phyloP scores from a whole-genome alignment of 2,329 filamentous ascomycete species.

The Lecanicillium sp. region DNA sequence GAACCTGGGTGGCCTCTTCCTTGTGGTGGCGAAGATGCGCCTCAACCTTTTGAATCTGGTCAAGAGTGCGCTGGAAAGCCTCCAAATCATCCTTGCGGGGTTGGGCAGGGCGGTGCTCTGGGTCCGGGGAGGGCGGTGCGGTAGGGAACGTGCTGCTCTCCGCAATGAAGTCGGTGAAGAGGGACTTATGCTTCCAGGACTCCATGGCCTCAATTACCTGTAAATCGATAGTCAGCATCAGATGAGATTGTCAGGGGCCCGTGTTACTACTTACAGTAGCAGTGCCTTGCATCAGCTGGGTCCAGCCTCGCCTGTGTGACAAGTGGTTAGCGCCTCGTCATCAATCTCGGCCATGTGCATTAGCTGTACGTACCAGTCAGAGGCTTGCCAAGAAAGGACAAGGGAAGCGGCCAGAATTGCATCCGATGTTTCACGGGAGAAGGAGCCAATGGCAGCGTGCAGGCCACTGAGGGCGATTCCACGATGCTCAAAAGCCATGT shows the following conservation, averaged over 20 bases:
- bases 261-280: slow-evolving; percentile 59
- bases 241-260: slow-evolving; percentile 2
- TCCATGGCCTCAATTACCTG: slow-evolving; percentile 89
- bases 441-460: slow-evolving; percentile 77
- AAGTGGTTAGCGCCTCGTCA: no score
- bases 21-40: slow-evolving; percentile 59
- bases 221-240: slow-evolving; percentile 11
- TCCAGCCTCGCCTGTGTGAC: slow-evolving; percentile 63
- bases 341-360: no score
- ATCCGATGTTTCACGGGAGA: slow-evolving; percentile 82
- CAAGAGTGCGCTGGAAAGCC: slow-evolving; percentile 58
- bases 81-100: slow-evolving; percentile 64
- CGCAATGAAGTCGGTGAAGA: slow-evolving; percentile 74
- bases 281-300: slow-evolving; percentile 83
- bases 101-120: slow-evolving; percentile 53
- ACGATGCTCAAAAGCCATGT: slow-evolving; percentile 83
- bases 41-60: slow-evolving; percentile 62
- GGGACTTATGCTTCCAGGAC: slow-evolving; percentile 81
- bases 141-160: slow-evolving; percentile 69
- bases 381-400: slow-evolving; percentile 90
- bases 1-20: slow-evolving; percentile 60
- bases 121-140: slow-evolving; percentile 54
- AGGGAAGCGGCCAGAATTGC: slow-evolving; percentile 87
- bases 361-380: slow-evolving; percentile 62
- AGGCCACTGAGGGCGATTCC: slow-evolving; percentile 80